Evolutionary conservation across 495 filamentous ascomycete species (phyloP), one percentile per base, ranked within the genome.

Genomic region (Saxophila tyrrhenica): DNA sequence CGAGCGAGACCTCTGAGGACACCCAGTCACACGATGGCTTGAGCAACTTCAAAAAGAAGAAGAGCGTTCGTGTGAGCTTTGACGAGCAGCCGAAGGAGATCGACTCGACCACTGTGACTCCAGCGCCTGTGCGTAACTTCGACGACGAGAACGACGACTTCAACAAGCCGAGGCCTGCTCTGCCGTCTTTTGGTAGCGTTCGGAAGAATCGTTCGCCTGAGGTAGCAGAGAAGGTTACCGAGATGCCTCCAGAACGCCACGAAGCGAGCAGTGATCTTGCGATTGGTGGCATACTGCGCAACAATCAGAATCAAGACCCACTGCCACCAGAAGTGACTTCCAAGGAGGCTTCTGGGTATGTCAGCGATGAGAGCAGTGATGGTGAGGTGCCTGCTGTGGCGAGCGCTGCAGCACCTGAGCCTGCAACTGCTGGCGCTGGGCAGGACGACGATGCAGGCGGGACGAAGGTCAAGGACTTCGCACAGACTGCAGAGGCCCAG

Each of bases 131-230:
- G 54, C 15, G 43, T 54, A 10, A 51, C 57, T 15, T 56, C 42
- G 7, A 50, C 60, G 25, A 74, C 9, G 75, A 86, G 25, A 82
- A 86, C 45, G 68, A 75, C 39, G 80, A 84, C 55, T 73, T 80
- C 38, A 65, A 76, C 1, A 84, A 94, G 73, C 82, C 82, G 57
- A 75, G 85, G 9, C 85, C 85, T 3, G 79, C 78, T 1, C 72
- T 95, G 19, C 89, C 89, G 9, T 88, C 83, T 19, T 95, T 95
- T 67, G 89, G 87, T 19, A 91, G 87, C 63, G 75, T 94, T 35
- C 78, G 61, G 16, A 45, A 50, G 46, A 45, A 49, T 16, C 38
- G 49, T 48, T 39, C 41, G 52, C 47, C 49, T 25, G 55, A 56
- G 29, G 46, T 42, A 10, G 50, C 64, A 22, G 68, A 69, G 55